Evolutionary conservation across 1,284 basidiomycete genomes (phyloP), one percentile per base, ranked within the genome.

Genomic region (Cryptococcus sp.): DNA sequence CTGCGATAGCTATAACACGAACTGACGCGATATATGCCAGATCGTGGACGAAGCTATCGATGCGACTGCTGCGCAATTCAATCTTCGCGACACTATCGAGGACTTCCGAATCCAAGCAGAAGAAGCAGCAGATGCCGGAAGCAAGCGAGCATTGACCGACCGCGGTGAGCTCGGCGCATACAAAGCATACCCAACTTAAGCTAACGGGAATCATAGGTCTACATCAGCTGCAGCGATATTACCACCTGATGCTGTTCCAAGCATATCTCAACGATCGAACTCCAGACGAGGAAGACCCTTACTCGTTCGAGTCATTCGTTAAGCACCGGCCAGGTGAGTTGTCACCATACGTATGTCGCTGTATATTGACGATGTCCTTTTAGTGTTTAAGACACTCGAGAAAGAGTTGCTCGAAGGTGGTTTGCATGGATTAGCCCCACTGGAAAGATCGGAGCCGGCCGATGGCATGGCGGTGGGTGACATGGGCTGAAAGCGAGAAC

Each of bases 341-440:
- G 42, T 8, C 0, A 15, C 2, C 2, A 43, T n/a, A 38, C 16
- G 35, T 13, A 35, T 23, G 46, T n/a, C 16, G 25, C 15, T 5
- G 19, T 16, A 16, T 30, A 4, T 17, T 15, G 50, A 53, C 23
- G 42, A 43, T 10, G 22, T 23, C 7, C 10, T 27, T 20, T 60
- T 73, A 85, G 96, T 99, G 16, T 93, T 99, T 79, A 89, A 89
- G 72, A 99, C 96, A 0, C 94, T 99, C 61, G 87, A 95, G 77
- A 92, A 91, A 63, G 96, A 99, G 67, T 83, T 99, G 47, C 80
- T 87, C 43, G 83, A 83, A n/a, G 88, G 91, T 40, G 88, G 89
- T 16, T 76, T 92, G 47, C 84, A 89, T 57, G 88, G 90, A 1
- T 80, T 99, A 58, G 90, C 88, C 64, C 94, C 95, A 3, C 82